A percentile compares a stretch with the other conserved stretches of the same genome.
phyloP scores from a whole-genome alignment of 2,329 filamentous ascomycete genomes.

The Arachnopeziza araneosa region DNA sequence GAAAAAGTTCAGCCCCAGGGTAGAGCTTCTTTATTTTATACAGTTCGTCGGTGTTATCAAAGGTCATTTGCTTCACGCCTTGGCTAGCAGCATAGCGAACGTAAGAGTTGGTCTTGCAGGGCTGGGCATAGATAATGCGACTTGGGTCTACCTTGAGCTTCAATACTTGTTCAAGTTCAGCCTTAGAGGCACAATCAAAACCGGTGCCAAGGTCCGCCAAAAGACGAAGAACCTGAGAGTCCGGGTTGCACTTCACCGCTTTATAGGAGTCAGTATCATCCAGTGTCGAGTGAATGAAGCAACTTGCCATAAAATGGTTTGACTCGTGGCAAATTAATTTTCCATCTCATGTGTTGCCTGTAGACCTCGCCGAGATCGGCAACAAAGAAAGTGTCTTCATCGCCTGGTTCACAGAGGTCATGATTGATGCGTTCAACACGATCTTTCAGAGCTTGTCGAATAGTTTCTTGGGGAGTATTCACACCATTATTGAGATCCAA shows the following conservation, averaged over 20 bases:
- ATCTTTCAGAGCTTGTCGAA: constrained; percentile 79
- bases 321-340: constrained; percentile 84
- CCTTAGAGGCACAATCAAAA: constrained; percentile 97
- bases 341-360: constrained; percentile 97
- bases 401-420: constrained; percentile 82
- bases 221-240: constrained; percentile 81
- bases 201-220: constrained; percentile 84
- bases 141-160: constrained; percentile 75
- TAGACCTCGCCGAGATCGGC: constrained; percentile 98
- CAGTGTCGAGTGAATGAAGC: constrained; percentile 5
- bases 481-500: constrained; percentile 25
- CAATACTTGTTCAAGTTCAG: constrained; percentile 90
- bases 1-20: constrained; percentile 82
- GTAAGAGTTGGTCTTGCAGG: constrained; percentile 99
- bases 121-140: constrained; percentile 97
- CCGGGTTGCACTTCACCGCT: constrained; percentile 99
- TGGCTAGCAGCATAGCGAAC: constrained; percentile 80
- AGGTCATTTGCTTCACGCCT: constrained; percentile 96
- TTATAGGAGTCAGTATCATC: constrained; percentile 15
- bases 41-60: constrained; percentile 96
- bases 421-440: constrained; percentile 80
- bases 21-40: constrained; percentile 95
- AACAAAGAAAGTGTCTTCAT: constrained; percentile 97
- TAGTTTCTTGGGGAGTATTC: constrained; percentile 64
- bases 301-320: constrained; percentile 88